These are phyloP conservation scores for Chytridium lagenaria DNA, from an alignment of 371 early-diverging fungal genomes.

Conservation along the genomic window DNA sequence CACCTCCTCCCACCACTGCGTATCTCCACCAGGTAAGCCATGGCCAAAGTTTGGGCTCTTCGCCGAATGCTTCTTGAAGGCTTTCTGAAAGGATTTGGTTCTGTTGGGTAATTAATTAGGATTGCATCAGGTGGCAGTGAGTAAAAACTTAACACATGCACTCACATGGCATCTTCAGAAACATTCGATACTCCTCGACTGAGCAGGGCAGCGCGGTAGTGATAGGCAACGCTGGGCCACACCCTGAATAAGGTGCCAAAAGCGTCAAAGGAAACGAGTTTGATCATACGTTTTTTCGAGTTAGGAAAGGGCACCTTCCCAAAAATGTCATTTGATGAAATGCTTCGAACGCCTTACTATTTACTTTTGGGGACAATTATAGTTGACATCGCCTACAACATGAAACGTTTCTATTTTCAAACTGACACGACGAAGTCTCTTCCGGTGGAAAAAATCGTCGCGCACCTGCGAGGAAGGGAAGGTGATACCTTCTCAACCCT, in stretches of 20 bases:
- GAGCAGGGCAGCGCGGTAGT: constrained; percentile 10
- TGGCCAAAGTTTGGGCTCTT: constrained; percentile 9
- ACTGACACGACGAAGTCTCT: too few species aligned
- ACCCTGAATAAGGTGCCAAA: constrained; percentile 27
- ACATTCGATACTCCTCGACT: constrained; percentile 1
- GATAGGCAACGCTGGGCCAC: neutral
- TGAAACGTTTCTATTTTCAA: too few species aligned
- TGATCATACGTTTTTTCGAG: neutral
- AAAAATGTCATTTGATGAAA: too few species aligned
- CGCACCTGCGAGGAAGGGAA: too few species aligned
- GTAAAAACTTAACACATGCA: neutral
- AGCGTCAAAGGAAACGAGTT: constrained; percentile 26
- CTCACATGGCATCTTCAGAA: neutral
- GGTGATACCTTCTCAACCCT: too few species aligned
- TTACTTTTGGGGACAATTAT: too few species aligned
- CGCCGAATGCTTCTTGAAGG: neutral
- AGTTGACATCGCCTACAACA: too few species aligned
- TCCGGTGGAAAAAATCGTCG: too few species aligned
- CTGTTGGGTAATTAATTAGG: neutral
- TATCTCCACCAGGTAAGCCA: neutral
- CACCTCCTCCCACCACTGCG: constrained; percentile 11
- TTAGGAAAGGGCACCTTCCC: too few species aligned
- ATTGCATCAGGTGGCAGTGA: neutral
- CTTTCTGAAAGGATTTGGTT: neutral
- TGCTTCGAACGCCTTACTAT: too few species aligned